Percentiles rank a stretch among this genome's conserved stretches.
phyloP scores from a whole-genome alignment of 106 monocot genomes.

The Xerophyta viscosa region DNA sequence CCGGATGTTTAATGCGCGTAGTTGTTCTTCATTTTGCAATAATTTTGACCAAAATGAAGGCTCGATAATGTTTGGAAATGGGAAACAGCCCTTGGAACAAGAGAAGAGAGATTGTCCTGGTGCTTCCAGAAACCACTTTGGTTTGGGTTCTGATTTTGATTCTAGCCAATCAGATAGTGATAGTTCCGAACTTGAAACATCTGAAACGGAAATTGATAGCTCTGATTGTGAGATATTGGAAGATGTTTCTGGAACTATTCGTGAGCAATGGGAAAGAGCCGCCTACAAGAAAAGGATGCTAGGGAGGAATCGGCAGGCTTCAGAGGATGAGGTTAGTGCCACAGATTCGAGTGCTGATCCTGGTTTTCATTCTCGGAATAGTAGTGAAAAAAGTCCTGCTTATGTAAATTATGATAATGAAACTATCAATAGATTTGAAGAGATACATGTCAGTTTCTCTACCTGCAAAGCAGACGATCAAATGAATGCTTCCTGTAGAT shows the following conservation, averaged over 20 bases:
- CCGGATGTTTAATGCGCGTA: conserved; percentile 8
- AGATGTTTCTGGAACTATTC: conserved; percentile 53
- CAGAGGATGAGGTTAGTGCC: conserved; percentile 15
- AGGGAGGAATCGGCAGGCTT: conserved; percentile 5
- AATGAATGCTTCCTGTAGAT: conserved; percentile 1
- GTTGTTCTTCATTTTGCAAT: conserved; percentile 7
- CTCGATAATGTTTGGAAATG: conserved; percentile 13
- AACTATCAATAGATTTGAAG: conserved; percentile 5
- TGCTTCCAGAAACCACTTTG: conserved; percentile 40
- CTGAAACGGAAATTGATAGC: conserved; percentile 32
- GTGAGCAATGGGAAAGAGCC: conserved; percentile 87
- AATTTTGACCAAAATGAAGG: conserved; percentile 16
- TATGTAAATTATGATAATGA: conserved; percentile 3
- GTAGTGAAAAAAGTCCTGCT: conserved; percentile 2
- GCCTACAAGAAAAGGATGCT: conserved; percentile 33
- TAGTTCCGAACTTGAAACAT: conserved; percentile 13
- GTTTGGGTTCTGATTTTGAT: conserved; percentile 24
- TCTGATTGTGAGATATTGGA: conserved; percentile 91
- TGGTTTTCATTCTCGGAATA: conserved; percentile 9
- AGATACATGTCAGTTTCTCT: not conserved
- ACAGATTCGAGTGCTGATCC: conserved; percentile 24
- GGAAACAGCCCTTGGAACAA: conserved; percentile 3
- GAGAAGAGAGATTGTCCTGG: not conserved
- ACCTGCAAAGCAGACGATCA: conserved; percentile 4
- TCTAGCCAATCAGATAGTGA: conserved; percentile 16